Evolutionary conservation across 306 rosid species (phyloP), one percentile per base, ranked within the genome.

Genomic region (Astragalus glycyphyllos): DNA sequence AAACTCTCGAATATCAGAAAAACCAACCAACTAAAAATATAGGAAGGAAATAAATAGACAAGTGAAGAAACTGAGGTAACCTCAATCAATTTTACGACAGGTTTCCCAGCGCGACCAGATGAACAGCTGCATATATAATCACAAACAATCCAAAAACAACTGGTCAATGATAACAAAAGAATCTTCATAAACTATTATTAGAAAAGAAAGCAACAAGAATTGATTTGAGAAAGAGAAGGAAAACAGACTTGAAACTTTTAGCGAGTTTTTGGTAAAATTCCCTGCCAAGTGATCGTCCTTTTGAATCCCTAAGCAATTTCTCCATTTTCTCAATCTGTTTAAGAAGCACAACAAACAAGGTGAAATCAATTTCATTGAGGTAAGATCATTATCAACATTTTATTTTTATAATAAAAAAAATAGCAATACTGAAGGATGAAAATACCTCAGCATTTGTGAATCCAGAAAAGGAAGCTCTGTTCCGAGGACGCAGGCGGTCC

Each of bases 401-500:
- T n/a, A n/a, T n/a, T n/a, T n/a, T n/a, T n/a, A n/a, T n/a, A n/a
- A n/a, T n/a, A n/a, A n/a, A n/a, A n/a, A n/a, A n/a, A n/a, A n/a
- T n/a, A n/a, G n/a, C n/a, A n/a, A n/a, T n/a, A n/a, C n/a, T n/a
- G n/a, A n/a, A n/a, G 6, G 11, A 46, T 23, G 3, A 40, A 5
- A 8, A 48, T 76, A 94, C 99, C 97, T 91, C 97, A 0, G 83
- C 86, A 73, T 82, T 80, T 0, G 96, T 89, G 40, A 94, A 94
- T 48, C 99, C 99, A 34, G 84, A 68, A 76, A 89, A 89, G 15
- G 55, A 7, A 12, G 76, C 79, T 73, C 92, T 82, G 49, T 50
- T 79, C 12, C 96, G 84, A n/a, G 92, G 97, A 78, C 99, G 99
- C 79, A 94, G 88, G 13, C 95, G 95, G 79, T 87, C 97, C 98